Evolutionary conservation across 345 rosid genomes (phyloP).

Genomic region (Gossypium raimondii): DNA sequence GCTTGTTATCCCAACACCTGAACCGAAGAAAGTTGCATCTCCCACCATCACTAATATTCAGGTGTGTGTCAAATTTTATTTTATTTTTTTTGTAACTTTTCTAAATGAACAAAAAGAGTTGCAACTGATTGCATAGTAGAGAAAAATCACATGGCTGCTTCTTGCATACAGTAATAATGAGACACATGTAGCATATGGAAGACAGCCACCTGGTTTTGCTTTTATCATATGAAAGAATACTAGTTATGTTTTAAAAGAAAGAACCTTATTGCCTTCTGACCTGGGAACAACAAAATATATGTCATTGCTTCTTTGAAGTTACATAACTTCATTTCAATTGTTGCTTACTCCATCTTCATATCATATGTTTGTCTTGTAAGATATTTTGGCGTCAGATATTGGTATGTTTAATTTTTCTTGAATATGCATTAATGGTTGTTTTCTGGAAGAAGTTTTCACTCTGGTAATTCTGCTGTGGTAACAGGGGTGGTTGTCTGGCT

Average conservation of each 20-base stretch:
- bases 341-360: not conserved
- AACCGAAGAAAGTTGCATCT: constrained; percentile 79
- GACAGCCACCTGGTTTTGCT: not conserved
- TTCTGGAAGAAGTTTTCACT: constrained; percentile 6
- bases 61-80: constrained; percentile 32
- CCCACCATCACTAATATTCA: constrained; percentile 80
- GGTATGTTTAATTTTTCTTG: not conserved
- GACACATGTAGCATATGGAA: not conserved
- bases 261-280: not conserved
- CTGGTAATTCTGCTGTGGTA: constrained; percentile 24
- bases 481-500: constrained; percentile 97
- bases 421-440: constrained; percentile 7
- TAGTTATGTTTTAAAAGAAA: not conserved
- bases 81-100: not conserved
- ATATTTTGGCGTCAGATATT: not conserved
- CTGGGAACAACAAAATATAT: not conserved
- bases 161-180: not conserved
- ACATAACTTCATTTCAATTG: not conserved
- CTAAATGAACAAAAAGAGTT: not conserved
- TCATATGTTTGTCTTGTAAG: not conserved
- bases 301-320: constrained; percentile 1
- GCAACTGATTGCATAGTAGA: not conserved
- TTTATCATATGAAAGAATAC: constrained; percentile 4
- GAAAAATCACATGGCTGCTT: not conserved
- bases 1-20: constrained; percentile 75